These are phyloP conservation scores for Lophiotrema nucula DNA, from an alignment of 495 filamentous ascomycete genomes.

Conservation along the genomic window DNA sequence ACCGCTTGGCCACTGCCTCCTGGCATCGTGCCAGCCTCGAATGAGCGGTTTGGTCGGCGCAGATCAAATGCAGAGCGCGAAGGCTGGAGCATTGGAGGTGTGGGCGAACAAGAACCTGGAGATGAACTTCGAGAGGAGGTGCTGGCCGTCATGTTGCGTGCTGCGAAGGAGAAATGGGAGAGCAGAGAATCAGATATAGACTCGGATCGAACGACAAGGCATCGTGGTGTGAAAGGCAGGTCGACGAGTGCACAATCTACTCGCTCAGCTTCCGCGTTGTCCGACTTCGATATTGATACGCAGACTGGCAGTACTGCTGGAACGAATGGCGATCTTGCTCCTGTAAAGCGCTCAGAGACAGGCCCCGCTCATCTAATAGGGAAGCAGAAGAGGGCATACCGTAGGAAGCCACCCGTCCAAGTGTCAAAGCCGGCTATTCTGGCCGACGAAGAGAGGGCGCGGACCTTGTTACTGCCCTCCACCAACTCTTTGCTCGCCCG, in stretches of 20 bases:
- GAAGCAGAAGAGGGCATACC: no score
- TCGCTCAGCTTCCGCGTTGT: slow-evolving; percentile 13
- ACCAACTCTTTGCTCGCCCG: slow-evolving; percentile 62
- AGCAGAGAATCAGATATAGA: slow-evolving; percentile 25
- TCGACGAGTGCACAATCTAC: slow-evolving; percentile 34
- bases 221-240: no score
- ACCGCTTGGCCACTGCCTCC: slow-evolving; percentile 74
- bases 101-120: slow-evolving; percentile 49
- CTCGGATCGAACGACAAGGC: no score
- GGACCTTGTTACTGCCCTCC: slow-evolving; percentile 59
- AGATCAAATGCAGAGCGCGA: slow-evolving; percentile 46
- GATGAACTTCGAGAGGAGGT: slow-evolving; percentile 64
- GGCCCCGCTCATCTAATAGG: no score
- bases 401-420: no score
- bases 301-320: not conserved
- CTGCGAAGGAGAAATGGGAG: slow-evolving; percentile 63
- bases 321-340: not conserved
- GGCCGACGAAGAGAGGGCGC: slow-evolving; percentile 63
- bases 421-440: slow-evolving; percentile 46
- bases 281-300: slow-evolving; percentile 9
- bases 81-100: slow-evolving; percentile 46
- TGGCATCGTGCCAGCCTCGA: slow-evolving; percentile 57
- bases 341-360: no score
- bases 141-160: slow-evolving; percentile 57
- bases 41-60: slow-evolving; percentile 44